phyloP scores from a whole-genome alignment of 2,329 filamentous ascomycete species.

The Teratosphaeria nubilosa region DNA sequence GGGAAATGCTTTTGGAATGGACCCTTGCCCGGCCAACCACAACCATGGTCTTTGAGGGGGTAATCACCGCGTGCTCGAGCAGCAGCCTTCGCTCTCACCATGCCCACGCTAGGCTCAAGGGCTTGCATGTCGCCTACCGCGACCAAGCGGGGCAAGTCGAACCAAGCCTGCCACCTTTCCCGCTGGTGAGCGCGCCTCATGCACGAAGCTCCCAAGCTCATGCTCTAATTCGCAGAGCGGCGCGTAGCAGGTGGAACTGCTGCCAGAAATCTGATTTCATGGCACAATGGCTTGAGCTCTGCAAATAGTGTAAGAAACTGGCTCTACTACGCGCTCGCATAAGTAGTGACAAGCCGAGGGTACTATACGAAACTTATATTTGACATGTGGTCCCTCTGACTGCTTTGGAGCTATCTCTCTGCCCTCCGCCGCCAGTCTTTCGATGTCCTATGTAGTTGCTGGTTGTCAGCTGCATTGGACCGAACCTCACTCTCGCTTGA shows the following conservation, averaged over 20 bases:
- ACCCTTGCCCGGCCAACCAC: neutral
- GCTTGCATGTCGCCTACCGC: neutral
- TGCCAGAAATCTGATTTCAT: neutral
- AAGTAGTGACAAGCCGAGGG: constrained; percentile 18
- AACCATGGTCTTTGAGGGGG: neutral
- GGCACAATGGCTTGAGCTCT: neutral
- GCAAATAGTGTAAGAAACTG: neutral
- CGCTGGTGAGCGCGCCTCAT: neutral
- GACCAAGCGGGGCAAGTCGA: neutral
- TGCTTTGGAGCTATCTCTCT: constrained; percentile 9
- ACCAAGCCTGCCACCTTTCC: neutral
- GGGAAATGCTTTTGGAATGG: neutral
- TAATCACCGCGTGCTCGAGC: neutral
- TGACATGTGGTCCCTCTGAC: constrained; percentile 15
- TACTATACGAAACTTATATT: constrained; percentile 22
- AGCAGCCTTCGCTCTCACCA: neutral
- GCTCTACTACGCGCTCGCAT: constrained; percentile 22
- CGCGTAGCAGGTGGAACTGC: neutral
- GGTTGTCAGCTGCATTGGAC: constrained; percentile 5
- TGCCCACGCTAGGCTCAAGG: neutral
- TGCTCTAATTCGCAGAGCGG: neutral
- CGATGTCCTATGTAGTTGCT: constrained; percentile 20
- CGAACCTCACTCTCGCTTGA: constrained; percentile 22
- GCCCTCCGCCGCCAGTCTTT: constrained; percentile 7
- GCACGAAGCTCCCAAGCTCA: neutral